Evolutionary conservation across 371 early-diverging fungal species (phyloP).

Genomic region (Parasitella parasitica): DNA sequence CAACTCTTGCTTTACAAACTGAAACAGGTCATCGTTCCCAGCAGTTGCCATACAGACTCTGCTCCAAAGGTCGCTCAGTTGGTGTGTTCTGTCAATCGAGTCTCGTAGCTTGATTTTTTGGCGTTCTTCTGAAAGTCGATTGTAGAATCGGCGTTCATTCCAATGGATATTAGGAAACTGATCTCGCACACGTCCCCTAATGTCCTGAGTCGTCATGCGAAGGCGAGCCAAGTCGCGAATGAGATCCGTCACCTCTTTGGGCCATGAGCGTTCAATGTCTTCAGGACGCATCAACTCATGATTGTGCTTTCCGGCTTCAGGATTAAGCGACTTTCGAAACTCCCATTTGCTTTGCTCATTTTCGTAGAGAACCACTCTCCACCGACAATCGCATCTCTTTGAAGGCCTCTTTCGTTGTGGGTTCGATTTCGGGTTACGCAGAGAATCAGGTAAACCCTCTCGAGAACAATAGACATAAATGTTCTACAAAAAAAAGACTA

Average conservation of each 20-base stretch:
- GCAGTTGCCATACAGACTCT: constrained; percentile 40
- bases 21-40: constrained; percentile 41
- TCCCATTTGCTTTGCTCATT: constrained; percentile 52
- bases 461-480: constrained; percentile 67
- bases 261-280: constrained; percentile 61
- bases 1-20: constrained; percentile 35
- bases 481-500: constrained; percentile 52
- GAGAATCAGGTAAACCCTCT: constrained; percentile 63
- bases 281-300: constrained; percentile 58
- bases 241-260: constrained; percentile 52
- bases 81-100: constrained; percentile 45
- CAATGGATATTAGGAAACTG: constrained; percentile 59
- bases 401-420: constrained; percentile 61
- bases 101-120: constrained; percentile 55
- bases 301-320: constrained; percentile 58
- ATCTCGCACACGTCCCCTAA: constrained; percentile 49
- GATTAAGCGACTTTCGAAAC: constrained; percentile 61
- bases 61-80: constrained; percentile 32
- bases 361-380: constrained; percentile 60
- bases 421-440: constrained; percentile 55
- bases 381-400: constrained; percentile 64
- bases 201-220: constrained; percentile 55
- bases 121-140: constrained; percentile 61
- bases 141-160: constrained; percentile 67
- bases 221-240: constrained; percentile 52